These are phyloP conservation scores for Pogostemon cablin DNA, from an alignment of 257 asterid species.

Conservation along the genomic window DNA sequence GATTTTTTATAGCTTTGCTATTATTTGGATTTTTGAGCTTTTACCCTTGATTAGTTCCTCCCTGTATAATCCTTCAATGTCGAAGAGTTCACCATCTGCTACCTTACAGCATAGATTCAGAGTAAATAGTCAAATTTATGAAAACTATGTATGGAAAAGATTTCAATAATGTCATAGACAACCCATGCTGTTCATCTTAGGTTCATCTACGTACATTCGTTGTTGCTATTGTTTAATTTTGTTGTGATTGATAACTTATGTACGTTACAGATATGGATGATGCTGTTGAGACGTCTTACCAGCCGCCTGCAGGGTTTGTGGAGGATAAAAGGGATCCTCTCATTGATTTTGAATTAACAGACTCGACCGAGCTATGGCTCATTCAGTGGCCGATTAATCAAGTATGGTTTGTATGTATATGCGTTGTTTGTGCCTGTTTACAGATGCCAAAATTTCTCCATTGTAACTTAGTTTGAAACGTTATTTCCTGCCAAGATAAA, in stretches of 20 bases:
- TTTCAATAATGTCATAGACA: too few species aligned
- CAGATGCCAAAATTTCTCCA: not conserved
- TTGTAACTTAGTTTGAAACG: not conserved
- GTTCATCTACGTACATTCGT: not conserved
- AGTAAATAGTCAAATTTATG: too few species aligned
- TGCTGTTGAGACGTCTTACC: constrained; percentile 34
- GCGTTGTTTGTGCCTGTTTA: not conserved
- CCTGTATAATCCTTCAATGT: too few species aligned
- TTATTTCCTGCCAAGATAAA: not conserved
- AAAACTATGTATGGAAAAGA: too few species aligned
- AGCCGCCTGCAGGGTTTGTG: constrained; percentile 52
- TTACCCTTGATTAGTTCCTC: too few species aligned
- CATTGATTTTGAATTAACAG: constrained; percentile 43
- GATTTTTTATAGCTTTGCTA: too few species aligned
- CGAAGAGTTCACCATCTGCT: too few species aligned
- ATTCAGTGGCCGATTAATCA: constrained; percentile 69
- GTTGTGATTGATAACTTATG: not conserved
- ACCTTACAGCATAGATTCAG: too few species aligned
- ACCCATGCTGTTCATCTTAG: not conserved
- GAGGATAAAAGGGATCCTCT: constrained; percentile 60
- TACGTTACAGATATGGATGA: constrained; percentile 34
- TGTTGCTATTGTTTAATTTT: not conserved
- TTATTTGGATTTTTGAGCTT: too few species aligned
- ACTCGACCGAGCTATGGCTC: constrained; percentile 78
- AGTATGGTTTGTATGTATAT: constrained; percentile 30